A percentile compares a stretch with the other conserved stretches of the same genome.
phyloP scores from a whole-genome alignment of 768 basidiomycete species.

The Naganishia antarctica region DNA sequence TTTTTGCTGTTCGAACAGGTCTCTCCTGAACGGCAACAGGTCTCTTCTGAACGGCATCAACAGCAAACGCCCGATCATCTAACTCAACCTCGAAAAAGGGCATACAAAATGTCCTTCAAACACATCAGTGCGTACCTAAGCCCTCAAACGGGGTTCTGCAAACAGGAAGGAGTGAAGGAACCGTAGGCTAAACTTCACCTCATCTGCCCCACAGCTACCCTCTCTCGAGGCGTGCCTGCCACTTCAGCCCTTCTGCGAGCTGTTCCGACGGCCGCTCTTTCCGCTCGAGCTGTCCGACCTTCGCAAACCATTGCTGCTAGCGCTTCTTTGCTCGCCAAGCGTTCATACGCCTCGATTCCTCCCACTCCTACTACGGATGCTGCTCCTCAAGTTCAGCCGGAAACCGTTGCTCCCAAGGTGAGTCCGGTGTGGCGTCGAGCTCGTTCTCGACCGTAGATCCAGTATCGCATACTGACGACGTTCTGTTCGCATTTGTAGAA shows the following conservation, averaged over 20 bases:
- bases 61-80: background rate
- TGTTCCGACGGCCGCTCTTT: slow-evolving; percentile 2
- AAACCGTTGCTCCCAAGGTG: slow-evolving; percentile 60
- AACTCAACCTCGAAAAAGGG: background rate
- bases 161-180: too few relatives aligned
- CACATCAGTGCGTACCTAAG: slow-evolving; percentile 10
- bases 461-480: too few relatives aligned
- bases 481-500: background rate
- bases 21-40: too few relatives aligned
- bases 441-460: background rate
- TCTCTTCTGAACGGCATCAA: too few relatives aligned
- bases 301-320: slow-evolving; percentile 4
- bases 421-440: slow-evolving; percentile 61
- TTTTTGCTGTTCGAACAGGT: too few relatives aligned
- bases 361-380: slow-evolving; percentile 22
- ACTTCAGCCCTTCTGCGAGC: slow-evolving; percentile 10
- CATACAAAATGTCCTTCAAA: slow-evolving; percentile 17
- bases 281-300: slow-evolving; percentile 17
- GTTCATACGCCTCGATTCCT: slow-evolving; percentile 17
- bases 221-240: slow-evolving; percentile 12
- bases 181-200: background rate
- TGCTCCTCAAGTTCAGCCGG: slow-evolving; percentile 24
- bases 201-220: background rate
- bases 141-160: too few relatives aligned
- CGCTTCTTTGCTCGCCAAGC: slow-evolving; percentile 11